Evolutionary conservation across 495 filamentous ascomycete species (phyloP).

Genomic region (Penicillium soppii): DNA sequence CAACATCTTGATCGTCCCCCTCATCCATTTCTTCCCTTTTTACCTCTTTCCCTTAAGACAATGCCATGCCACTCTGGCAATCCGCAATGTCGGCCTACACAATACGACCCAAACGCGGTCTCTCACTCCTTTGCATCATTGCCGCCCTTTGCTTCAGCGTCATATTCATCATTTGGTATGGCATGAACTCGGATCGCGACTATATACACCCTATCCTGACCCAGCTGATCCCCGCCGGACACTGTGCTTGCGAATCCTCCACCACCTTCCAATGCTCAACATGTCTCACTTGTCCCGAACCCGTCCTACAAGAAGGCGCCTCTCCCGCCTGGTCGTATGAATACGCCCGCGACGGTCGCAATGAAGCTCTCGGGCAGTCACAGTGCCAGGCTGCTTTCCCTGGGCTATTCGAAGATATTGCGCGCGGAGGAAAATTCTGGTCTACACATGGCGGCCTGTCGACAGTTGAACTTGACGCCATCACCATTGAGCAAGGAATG

Average conservation of each 20-base stretch:
- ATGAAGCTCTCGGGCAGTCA: slow-evolving; percentile 30
- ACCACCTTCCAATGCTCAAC: slow-evolving; percentile 42
- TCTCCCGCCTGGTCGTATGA: slow-evolving; percentile 34
- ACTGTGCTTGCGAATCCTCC: slow-evolving; percentile 41
- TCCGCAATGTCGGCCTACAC: slow-evolving; percentile 25
- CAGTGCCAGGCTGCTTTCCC: slow-evolving; percentile 49
- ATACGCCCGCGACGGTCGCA: slow-evolving; percentile 34
- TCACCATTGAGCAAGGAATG: slow-evolving; percentile 33
- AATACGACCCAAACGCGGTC: slow-evolving; percentile 26
- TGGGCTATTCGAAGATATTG: slow-evolving; percentile 46
- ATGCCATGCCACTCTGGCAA: slow-evolving; percentile 11
- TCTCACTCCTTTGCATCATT: slow-evolving; percentile 24
- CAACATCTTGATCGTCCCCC: not conserved
- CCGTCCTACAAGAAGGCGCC: slow-evolving; percentile 9
- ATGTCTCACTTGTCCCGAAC: slow-evolving; percentile 35
- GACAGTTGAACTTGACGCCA: slow-evolving; percentile 32
- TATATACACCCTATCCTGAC: slow-evolving; percentile 39
- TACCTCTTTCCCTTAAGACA: not conserved
- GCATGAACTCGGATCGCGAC: slow-evolving; percentile 39
- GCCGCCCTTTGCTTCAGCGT: slow-evolving; percentile 14
- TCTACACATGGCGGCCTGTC: slow-evolving; percentile 22
- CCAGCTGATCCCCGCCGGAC: slow-evolving; percentile 40
- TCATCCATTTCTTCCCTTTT: not conserved
- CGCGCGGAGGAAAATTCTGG: slow-evolving; percentile 36
- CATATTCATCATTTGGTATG: slow-evolving; percentile 37